Percentiles rank a stretch among this genome's conserved stretches.
Conservation (phyloP, 805 yeast genomes). For the Cyberlindnera americana region DNA sequence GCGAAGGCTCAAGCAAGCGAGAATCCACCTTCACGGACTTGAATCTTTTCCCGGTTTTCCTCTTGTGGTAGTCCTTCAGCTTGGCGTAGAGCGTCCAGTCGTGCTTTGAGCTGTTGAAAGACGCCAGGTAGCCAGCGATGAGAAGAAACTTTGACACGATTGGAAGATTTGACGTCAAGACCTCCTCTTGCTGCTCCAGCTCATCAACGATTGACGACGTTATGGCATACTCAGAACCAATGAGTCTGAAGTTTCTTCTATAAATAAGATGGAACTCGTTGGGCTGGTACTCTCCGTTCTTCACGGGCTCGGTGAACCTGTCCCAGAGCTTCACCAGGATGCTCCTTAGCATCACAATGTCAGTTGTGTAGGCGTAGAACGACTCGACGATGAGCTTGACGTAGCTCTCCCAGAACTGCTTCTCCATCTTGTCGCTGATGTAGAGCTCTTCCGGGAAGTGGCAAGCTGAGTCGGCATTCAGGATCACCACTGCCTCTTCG, state of each 20-base stretch:
- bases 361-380: slow-evolving; percentile 23
- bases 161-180: slow-evolving; percentile 46
- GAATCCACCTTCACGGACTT: slow-evolving; percentile 47
- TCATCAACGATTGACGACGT: slow-evolving; percentile 19
- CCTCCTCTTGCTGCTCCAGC: slow-evolving; percentile 10
- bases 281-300: slow-evolving; percentile 11
- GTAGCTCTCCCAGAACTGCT: slow-evolving; percentile 22
- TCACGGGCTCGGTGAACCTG: slow-evolving; percentile 20
- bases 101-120: slow-evolving; percentile 64
- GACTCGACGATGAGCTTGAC: slow-evolving; percentile 25
- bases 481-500: slow-evolving; percentile 13
- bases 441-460: slow-evolving; percentile 10
- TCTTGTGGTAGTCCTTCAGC: slow-evolving; percentile 43
- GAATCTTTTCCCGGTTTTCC: slow-evolving; percentile 36
- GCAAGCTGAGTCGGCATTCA: slow-evolving; percentile 7
- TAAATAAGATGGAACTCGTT: slow-evolving; percentile 27
- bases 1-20: slow-evolving; percentile 63
- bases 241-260: slow-evolving; percentile 29
- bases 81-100: slow-evolving; percentile 72
- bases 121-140: slow-evolving; percentile 80
- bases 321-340: slow-evolving; percentile 24
- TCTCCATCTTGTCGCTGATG: slow-evolving; percentile 1
- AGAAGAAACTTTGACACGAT: slow-evolving; percentile 64
- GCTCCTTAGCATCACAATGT: slow-evolving; percentile 15
- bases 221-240: slow-evolving; percentile 33